A percentile compares a stretch with the other conserved stretches of the same genome.
Evolutionary conservation across 345 rosid species (phyloP).

Genomic region (Euphorbia tirucalli): DNA sequence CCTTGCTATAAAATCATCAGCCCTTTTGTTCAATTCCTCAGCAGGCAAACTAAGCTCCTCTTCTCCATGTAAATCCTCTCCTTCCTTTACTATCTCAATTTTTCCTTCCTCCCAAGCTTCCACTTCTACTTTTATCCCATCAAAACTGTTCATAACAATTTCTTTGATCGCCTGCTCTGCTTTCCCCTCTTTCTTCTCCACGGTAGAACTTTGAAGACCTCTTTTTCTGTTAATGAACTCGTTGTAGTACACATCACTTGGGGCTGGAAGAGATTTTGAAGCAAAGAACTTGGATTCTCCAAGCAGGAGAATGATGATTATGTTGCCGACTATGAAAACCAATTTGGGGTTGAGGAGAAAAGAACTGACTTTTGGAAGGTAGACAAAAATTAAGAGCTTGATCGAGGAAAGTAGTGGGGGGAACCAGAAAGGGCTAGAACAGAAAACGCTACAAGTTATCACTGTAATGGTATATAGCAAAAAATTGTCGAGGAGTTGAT

Average conservation of each 20-base stretch:
- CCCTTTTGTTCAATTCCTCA: constrained; percentile 59
- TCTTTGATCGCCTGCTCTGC: constrained; percentile 15
- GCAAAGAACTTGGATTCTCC: constrained; percentile 48
- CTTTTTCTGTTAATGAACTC: constrained; percentile 36
- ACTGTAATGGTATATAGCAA: constrained; percentile 25
- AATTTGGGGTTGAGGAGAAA: constrained; percentile 33
- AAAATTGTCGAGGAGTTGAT: constrained; percentile 27
- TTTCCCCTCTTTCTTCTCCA: constrained; percentile 16
- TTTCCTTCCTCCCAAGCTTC: constrained; percentile 7
- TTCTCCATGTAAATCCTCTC: constrained; percentile 14
- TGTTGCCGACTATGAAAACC: constrained; percentile 53
- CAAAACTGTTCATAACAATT: constrained; percentile 12
- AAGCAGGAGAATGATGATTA: constrained; percentile 47
- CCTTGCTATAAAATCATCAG: constrained; percentile 65
- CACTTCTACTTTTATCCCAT: constrained; percentile 7
- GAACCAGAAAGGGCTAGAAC: constrained; percentile 41
- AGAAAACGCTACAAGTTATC: constrained; percentile 34
- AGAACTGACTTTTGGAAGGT: constrained; percentile 29
- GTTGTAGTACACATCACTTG: constrained; percentile 27
- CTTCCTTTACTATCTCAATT: constrained; percentile 10
- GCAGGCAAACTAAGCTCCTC: constrained; percentile 28
- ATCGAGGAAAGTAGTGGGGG: constrained; percentile 26
- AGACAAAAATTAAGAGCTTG: constrained; percentile 25
- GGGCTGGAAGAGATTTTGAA: constrained; percentile 28
- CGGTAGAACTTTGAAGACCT: constrained; percentile 3